phyloP scores from a whole-genome alignment of 2,329 filamentous ascomycete species.

The Sporothrix euskadiensis region DNA sequence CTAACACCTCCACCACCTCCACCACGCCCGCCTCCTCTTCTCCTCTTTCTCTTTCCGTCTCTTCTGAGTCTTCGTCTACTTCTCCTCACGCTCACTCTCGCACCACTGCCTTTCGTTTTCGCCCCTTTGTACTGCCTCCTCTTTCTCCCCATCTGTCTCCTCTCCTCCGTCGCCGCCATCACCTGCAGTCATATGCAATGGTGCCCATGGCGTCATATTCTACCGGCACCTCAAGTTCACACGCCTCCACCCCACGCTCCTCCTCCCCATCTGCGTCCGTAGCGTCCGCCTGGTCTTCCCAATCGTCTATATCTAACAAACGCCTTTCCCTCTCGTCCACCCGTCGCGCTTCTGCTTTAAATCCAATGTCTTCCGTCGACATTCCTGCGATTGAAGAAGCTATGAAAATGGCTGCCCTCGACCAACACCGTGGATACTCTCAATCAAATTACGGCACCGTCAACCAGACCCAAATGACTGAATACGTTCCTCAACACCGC shows the following conservation, averaged over 20 bases:
- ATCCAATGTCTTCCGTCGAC: conserved; percentile 60
- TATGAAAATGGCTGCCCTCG: conserved; percentile 62
- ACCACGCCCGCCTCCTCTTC: background rate
- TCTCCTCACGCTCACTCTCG: conserved; percentile 16
- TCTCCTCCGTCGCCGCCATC: conserved; percentile 20
- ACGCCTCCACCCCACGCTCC: conserved; percentile 58
- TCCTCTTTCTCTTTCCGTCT: background rate
- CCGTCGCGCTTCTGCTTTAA: conserved; percentile 53
- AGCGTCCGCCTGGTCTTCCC: conserved; percentile 50
- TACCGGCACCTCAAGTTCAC: conserved; percentile 49
- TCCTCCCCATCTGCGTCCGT: conserved; percentile 53
- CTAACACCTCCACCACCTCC: conserved; percentile 18
- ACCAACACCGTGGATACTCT: conserved; percentile 61
- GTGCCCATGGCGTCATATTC: conserved; percentile 49
- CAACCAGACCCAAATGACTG: conserved; percentile 54
- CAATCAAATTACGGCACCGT: conserved; percentile 59
- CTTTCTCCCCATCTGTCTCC: conserved; percentile 20
- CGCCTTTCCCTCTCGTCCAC: conserved; percentile 52
- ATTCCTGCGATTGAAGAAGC: conserved; percentile 58
- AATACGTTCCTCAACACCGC: conserved; percentile 54
- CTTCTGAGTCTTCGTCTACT: background rate
- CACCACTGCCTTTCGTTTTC: conserved; percentile 3
- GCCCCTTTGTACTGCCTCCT: background rate
- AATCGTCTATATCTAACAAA: conserved; percentile 55
- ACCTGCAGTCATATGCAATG: conserved; percentile 33